phyloP scores from a whole-genome alignment of 2,329 filamentous ascomycete genomes.

The Phoma sp. region DNA sequence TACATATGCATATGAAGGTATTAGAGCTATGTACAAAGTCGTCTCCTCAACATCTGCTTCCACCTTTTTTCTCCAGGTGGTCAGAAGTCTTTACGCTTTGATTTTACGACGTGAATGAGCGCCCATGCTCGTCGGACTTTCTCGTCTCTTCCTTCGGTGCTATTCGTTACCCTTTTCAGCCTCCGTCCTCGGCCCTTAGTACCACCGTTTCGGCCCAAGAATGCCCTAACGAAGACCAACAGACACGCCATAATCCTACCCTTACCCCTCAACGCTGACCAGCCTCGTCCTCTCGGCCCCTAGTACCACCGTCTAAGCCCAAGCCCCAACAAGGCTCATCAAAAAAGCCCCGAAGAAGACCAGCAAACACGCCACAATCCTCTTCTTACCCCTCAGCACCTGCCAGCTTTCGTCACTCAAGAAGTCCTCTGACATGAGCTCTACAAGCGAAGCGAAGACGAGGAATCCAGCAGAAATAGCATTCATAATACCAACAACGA shows the following conservation, averaged over 20 bases:
- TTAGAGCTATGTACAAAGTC: too few species aligned
- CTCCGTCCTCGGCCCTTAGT: background rate
- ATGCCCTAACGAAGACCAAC: conserved; percentile 69
- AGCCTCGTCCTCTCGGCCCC: conserved; percentile 56
- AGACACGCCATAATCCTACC: conserved; percentile 69
- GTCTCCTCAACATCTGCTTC: too few species aligned
- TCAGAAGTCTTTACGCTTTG: too few species aligned
- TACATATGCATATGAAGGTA: too few species aligned
- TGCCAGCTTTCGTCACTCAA: conserved; percentile 77
- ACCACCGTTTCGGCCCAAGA: conserved; percentile 69
- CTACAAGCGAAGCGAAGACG: conserved; percentile 82
- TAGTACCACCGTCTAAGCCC: conserved; percentile 67
- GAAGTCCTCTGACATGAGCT: conserved; percentile 86
- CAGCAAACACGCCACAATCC: conserved; percentile 68
- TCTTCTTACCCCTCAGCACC: conserved; percentile 66
- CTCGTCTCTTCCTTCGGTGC: too few species aligned
- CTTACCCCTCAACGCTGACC: conserved; percentile 68
- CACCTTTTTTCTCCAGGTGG: too few species aligned
- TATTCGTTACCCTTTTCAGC: too few species aligned
- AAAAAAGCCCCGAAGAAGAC: conserved; percentile 70
- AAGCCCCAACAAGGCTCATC: conserved; percentile 77
- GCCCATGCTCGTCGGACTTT: too few species aligned
- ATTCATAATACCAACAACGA: conserved; percentile 89
- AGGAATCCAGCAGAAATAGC: conserved; percentile 82
- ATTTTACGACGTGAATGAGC: too few species aligned